phyloP scores from a whole-genome alignment of 805 yeast genomes.

The Schwanniomyces pseudopolymorphus region DNA sequence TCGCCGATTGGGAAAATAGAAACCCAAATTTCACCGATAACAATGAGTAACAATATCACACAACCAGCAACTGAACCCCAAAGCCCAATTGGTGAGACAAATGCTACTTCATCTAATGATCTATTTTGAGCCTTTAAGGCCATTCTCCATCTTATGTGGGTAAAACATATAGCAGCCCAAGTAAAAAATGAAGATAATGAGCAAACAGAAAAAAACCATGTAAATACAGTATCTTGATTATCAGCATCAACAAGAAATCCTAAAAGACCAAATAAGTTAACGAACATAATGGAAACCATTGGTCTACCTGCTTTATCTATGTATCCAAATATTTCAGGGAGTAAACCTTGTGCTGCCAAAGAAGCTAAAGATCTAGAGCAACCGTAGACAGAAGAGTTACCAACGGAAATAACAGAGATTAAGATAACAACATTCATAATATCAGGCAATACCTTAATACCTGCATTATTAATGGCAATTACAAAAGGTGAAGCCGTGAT shows the following conservation, averaged over 20 bases:
- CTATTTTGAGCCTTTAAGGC: constrained; percentile 35
- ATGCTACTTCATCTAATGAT: constrained; percentile 33
- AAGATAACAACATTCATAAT: constrained; percentile 74
- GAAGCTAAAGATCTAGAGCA: constrained; percentile 69
- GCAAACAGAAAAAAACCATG: constrained; percentile 42
- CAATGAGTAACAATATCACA: constrained; percentile 29
- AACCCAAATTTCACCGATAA: constrained; percentile 39
- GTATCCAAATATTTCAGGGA: constrained; percentile 48
- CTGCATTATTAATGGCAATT: constrained; percentile 62
- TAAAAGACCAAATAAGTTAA: constrained; percentile 35
- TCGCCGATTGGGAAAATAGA: constrained; percentile 37
- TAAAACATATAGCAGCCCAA: constrained; percentile 40
- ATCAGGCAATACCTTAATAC: constrained; percentile 65
- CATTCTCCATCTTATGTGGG: constrained; percentile 42
- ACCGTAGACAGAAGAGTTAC: constrained; percentile 74
- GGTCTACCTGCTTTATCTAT: constrained; percentile 45
- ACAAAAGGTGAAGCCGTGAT: constrained; percentile 75
- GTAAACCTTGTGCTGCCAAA: constrained; percentile 68
- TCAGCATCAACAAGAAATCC: constrained; percentile 37
- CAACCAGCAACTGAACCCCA: constrained; percentile 37
- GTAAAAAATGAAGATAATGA: constrained; percentile 42
- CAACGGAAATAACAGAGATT: constrained; percentile 72
- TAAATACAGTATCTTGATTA: constrained; percentile 32
- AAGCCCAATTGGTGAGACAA: constrained; percentile 33
- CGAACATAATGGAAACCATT: constrained; percentile 33